Conservation (phyloP, 2,329 filamentous ascomycete species). For the Colletotrichum scovillei region DNA sequence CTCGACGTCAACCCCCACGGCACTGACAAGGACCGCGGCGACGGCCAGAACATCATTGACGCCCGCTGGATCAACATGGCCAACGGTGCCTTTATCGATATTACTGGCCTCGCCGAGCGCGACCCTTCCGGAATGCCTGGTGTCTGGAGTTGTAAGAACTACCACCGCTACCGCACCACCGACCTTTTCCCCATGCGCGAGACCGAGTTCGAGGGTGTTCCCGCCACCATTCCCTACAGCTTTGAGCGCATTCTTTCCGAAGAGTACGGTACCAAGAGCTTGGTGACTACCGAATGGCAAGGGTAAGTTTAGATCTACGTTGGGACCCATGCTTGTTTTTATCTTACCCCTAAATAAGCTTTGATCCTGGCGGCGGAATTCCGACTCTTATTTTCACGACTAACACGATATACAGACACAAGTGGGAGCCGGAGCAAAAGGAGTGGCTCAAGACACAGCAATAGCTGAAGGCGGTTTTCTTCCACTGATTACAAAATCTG, state of each 20-base stretch:
- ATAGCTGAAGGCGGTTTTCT: background rate
- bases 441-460: conserved; percentile 64
- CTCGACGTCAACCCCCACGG: conserved; percentile 83
- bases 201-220: conserved; percentile 79
- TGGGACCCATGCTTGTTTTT: background rate
- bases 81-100: conserved; percentile 86
- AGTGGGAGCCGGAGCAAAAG: conserved; percentile 67
- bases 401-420: conserved; percentile 59
- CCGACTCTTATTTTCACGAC: background rate
- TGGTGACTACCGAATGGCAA: conserved; percentile 70
- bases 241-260: conserved; percentile 74
- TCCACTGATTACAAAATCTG: background rate
- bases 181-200: conserved; percentile 82
- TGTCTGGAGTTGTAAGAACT: conserved; percentile 83
- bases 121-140: conserved; percentile 69
- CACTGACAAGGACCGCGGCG: conserved; percentile 68
- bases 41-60: conserved; percentile 84
- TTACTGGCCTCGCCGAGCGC: conserved; percentile 80
- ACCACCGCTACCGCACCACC: conserved; percentile 75
- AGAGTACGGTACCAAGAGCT: conserved; percentile 73
- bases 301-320: conserved; percentile 59
- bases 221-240: conserved; percentile 75
- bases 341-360: conserved; percentile 1
- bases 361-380: background rate
- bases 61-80: conserved; percentile 82